Conservation (phyloP, 202 grass and related monocot genomes). For the Dendrocalamus latiflorus region DNA sequence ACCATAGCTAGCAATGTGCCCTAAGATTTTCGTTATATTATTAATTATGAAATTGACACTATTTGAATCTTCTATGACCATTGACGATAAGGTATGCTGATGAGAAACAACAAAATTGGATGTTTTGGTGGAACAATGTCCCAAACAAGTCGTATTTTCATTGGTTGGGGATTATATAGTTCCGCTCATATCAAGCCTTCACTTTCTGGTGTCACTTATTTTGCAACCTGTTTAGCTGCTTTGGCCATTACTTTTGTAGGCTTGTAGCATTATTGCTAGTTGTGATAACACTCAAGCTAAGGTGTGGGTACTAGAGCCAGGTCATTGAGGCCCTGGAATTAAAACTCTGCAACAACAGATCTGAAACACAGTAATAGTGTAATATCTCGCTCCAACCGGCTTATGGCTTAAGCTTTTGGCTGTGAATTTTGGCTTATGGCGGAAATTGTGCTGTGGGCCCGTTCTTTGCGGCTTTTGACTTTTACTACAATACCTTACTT, state of each 20-base stretch:
- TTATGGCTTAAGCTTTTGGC: too few species aligned
- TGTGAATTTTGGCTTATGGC: too few species aligned
- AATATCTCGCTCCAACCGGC: too few species aligned
- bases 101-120: neutral
- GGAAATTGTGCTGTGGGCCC: too few species aligned
- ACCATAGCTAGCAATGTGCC: too few species aligned
- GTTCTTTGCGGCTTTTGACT: too few species aligned
- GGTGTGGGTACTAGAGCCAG: neutral
- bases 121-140: neutral
- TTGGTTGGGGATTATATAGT: neutral
- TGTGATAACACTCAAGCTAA: neutral
- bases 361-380: conserved; percentile 12
- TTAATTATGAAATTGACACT: too few species aligned
- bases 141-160: too few species aligned
- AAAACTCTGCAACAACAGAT: conserved; percentile 4
- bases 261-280: neutral
- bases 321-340: neutral
- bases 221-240: conserved; percentile 4
- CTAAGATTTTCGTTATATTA: too few species aligned
- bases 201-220: neutral
- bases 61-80: too few species aligned
- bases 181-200: too few species aligned
- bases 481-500: too few species aligned
- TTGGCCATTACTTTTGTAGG: neutral
- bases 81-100: neutral